Conservation (phyloP, 495 filamentous ascomycete species). For the Achaetomiella virescens region DNA sequence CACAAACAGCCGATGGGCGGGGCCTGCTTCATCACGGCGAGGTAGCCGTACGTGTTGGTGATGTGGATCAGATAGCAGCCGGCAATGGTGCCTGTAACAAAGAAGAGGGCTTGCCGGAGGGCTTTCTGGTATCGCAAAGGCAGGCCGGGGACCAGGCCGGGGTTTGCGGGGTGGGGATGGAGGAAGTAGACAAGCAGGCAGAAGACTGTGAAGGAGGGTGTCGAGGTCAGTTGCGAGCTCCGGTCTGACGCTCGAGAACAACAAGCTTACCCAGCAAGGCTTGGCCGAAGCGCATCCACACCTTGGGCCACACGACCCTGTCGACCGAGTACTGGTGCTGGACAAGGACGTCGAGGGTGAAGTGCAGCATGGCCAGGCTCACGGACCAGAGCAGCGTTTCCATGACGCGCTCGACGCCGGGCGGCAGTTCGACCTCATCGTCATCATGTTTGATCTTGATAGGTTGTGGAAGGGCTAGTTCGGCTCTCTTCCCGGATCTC, state of each 20-base stretch:
- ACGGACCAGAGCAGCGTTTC: constrained; percentile 62
- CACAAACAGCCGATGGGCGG: constrained; percentile 85
- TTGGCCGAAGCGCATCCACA: constrained; percentile 47
- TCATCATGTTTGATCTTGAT: constrained; percentile 18
- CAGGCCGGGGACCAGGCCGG: constrained; percentile 38
- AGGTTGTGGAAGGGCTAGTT: constrained; percentile 22
- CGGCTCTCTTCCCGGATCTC: constrained; percentile 25
- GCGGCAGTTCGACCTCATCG: constrained; percentile 31
- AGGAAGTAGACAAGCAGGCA: constrained; percentile 54
- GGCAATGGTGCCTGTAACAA: constrained; percentile 43
- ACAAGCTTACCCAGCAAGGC: constrained; percentile 43
- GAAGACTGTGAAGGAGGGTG: constrained; percentile 44
- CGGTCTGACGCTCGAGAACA: neutral
- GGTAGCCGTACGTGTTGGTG: constrained; percentile 72
- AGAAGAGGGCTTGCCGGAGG: constrained; percentile 57
- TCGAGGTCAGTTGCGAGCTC: neutral
- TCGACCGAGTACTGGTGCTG: constrained; percentile 80
- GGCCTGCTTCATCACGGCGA: constrained; percentile 85
- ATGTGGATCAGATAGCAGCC: constrained; percentile 77
- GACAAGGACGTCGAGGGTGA: constrained; percentile 84
- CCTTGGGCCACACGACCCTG: constrained; percentile 49
- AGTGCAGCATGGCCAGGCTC: constrained; percentile 72
- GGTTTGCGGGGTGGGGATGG: constrained; percentile 46
- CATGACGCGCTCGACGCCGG: constrained; percentile 45
- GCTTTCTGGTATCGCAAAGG: constrained; percentile 39